phyloP scores from a whole-genome alignment of 331 rosid genomes.

The Acacia pycnantha region DNA sequence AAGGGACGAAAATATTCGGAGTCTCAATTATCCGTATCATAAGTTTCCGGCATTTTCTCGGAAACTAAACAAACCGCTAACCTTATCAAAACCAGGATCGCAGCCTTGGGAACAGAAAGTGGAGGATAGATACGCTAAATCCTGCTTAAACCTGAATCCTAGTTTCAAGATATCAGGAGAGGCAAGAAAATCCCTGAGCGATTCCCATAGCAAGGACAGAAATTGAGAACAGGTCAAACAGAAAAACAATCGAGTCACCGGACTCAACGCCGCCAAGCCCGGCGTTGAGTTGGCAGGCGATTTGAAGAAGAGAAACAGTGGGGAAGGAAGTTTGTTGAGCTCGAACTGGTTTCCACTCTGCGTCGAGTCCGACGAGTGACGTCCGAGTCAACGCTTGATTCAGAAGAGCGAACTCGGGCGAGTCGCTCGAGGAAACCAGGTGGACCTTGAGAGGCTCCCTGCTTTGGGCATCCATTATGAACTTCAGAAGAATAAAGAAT shows the following conservation, averaged over 20 bases:
- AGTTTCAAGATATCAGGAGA: constrained; percentile 72
- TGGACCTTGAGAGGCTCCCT: constrained; percentile 43
- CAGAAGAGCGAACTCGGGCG: constrained; percentile 67
- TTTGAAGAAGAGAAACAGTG: constrained; percentile 74
- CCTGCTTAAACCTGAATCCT: constrained; percentile 91
- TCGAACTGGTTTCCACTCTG: constrained; percentile 92
- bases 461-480: constrained; percentile 46
- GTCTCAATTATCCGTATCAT: neutral
- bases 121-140: constrained; percentile 69
- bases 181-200: constrained; percentile 49
- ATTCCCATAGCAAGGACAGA: constrained; percentile 65
- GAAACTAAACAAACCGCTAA: constrained; percentile 37
- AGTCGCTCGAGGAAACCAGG: constrained; percentile 55
- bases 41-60: constrained; percentile 20
- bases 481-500: neutral
- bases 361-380: constrained; percentile 70
- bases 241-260: constrained; percentile 49
- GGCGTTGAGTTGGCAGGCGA: constrained; percentile 61
- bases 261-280: constrained; percentile 33
- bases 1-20: neutral
- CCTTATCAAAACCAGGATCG: constrained; percentile 69
- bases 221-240: constrained; percentile 64
- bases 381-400: constrained; percentile 51
- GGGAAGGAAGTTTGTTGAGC: constrained; percentile 51
- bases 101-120: constrained; percentile 72